phyloP scores from a whole-genome alignment of 306 rosid species.

The Vigna unguiculata region DNA sequence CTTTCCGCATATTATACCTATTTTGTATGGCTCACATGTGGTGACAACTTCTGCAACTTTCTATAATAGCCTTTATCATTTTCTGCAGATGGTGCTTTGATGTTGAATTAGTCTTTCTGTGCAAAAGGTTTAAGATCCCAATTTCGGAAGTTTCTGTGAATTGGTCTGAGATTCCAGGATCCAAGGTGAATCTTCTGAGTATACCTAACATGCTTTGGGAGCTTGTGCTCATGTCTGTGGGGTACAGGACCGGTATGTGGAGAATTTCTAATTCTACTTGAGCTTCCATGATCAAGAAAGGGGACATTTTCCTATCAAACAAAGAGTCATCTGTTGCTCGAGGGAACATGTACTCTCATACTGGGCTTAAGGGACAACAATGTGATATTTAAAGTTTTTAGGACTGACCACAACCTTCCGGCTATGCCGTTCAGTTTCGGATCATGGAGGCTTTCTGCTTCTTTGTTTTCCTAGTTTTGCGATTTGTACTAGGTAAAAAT shows the following conservation, averaged over 20 bases:
- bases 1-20: not conserved
- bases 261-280: constrained; percentile 64
- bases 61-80: constrained; percentile 31
- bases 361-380: constrained; percentile 18
- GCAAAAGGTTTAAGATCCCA: constrained; percentile 76
- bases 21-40: not conserved
- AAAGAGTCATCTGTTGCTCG: constrained; percentile 15
- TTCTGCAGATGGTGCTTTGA: constrained; percentile 96
- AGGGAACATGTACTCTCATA: constrained; percentile 20
- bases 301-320: constrained; percentile 27
- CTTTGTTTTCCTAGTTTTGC: not conserved
- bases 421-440: constrained; percentile 6
- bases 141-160: constrained; percentile 89
- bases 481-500: constrained; percentile 29
- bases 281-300: constrained; percentile 34
- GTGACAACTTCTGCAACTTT: constrained; percentile 4
- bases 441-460: not conserved
- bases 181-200: constrained; percentile 90
- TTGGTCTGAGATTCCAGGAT: constrained; percentile 99
- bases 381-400: constrained; percentile 21
- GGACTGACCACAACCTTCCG: constrained; percentile 35
- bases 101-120: constrained; percentile 81
- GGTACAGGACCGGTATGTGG: constrained; percentile 93
- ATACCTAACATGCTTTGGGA: constrained; percentile 99
- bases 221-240: constrained; percentile 87